Evolutionary conservation across 345 rosid genomes (phyloP).

Genomic region (Erodium maritimum): DNA sequence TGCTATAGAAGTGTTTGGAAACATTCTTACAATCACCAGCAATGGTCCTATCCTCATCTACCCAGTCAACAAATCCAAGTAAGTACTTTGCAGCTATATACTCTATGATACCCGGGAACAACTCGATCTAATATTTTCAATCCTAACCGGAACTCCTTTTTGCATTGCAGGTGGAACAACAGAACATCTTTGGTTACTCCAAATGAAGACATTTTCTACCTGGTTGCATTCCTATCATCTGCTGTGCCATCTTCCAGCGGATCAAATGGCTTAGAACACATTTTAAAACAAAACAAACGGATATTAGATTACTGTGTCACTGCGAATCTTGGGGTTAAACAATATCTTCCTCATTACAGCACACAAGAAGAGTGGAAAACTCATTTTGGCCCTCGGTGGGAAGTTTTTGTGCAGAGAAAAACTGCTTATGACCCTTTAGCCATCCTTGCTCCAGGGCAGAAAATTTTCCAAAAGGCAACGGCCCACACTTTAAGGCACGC

Average conservation of each 20-base stretch:
- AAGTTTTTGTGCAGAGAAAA: constrained; percentile 51
- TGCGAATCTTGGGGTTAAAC: constrained; percentile 41
- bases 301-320: constrained; percentile 38
- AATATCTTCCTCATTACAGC: constrained; percentile 62
- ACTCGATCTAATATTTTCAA: not conserved
- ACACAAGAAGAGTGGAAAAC: constrained; percentile 61
- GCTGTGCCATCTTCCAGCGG: constrained; percentile 59
- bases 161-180: constrained; percentile 70
- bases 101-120: not conserved
- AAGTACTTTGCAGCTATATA: constrained; percentile 13
- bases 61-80: constrained; percentile 78
- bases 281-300: constrained; percentile 42
- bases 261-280: constrained; percentile 38
- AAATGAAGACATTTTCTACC: constrained; percentile 60
- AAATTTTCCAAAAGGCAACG: constrained; percentile 50
- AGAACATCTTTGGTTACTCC: constrained; percentile 66
- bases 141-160: constrained; percentile 1
- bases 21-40: constrained; percentile 45
- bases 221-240: constrained; percentile 67
- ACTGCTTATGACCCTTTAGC: constrained; percentile 65
- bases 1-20: constrained; percentile 50
- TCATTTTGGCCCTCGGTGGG: constrained; percentile 73
- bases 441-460: constrained; percentile 83
- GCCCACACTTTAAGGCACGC: constrained; percentile 15
- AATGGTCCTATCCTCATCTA: constrained; percentile 88